Evolutionary conservation across 495 filamentous ascomycete genomes (phyloP), one percentile per base, ranked within the genome.

Genomic region (Glutinoglossum americanum): DNA sequence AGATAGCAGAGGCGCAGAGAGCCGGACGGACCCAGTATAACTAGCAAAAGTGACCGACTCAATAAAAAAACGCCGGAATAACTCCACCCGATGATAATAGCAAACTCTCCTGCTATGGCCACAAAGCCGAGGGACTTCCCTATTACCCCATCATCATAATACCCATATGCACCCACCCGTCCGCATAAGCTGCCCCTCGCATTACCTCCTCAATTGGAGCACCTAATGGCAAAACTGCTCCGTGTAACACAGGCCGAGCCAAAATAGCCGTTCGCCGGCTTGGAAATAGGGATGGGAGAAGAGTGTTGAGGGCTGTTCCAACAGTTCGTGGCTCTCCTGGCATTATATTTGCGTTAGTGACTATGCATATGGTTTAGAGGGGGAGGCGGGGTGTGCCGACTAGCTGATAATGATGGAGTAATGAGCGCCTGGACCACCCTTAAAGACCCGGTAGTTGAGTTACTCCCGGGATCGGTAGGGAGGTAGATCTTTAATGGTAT

Each of bases 191-290:
- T 17, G 84, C 85, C 56, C 78, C 81, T 44, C 82, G 72, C 66
- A 89, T 81, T 32, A 98, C 70, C 49, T 97, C 90, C 63, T 92
- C 86, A 26, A 97, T 67, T n/a, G 80, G 81, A 0, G 89, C 84
- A 57, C 70, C 69, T 74, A 97, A 83, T 5, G 92, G 88, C 57
- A 96, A 76, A 3, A 83, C 79, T 3, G 81, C 85, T 4, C 92
- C 93, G 71, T 99, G 92, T 62, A 96, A 63, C 27, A 97, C 80
- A 13, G 87, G 82, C 60, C 85, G 85, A n/a, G 93, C 93, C 23
- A 95, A 73, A n/a, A 96, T 80, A 0, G 87, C 80, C 58, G 85
- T 88, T 57, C 89, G 70, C 56, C 86, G 79, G 65, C 84, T 89
- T 0, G 88, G 92, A 66, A 99, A 99, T 15, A 99, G 71, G 54